Evolutionary conservation across 2,329 filamentous ascomycete species (phyloP), one percentile per base, ranked within the genome.

Genomic region (Aulographum hederae): DNA sequence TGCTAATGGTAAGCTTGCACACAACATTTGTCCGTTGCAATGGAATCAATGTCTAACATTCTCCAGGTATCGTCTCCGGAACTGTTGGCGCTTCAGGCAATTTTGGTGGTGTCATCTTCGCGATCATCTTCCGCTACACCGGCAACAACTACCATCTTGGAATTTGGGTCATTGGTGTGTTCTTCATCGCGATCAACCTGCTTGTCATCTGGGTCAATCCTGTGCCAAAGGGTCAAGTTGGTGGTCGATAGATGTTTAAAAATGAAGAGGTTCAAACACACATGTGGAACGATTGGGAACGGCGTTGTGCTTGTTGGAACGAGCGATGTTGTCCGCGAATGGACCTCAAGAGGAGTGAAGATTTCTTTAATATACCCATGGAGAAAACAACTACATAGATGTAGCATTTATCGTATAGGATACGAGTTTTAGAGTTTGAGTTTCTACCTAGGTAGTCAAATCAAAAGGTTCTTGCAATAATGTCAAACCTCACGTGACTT

Each of bases 141-240:
- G 72, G 70, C 4, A 67, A 15, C 11, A 55, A 76, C 44, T 91
- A 82, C 45, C 69, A 62, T 8, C 70, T 63, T 47, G 69, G 69
- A 0, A 69, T 91, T 39, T 89, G 79, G 79, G 75, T 91, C 36
- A 82, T 86, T 45, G 84, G 84, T 3, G 59, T 74, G 25, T 73
- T 92, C 14, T 69, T 70, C 39, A 70, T 92, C 37, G 73, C 44
- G 0, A 53, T 86, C 17, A 80, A 84, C 46, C 25, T 85, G 30
- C 56, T 60, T 4, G 64, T 86, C 31, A 54, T 53, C 18, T 78
- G 73, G 73, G 68, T 78, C 35, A 57, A 56, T 28, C 69, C 69
- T 3, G 55, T 72, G 26, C 58, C 67, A 0, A 67, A 60, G 45
- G 57, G 54, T 2, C 63, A 69, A 43, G 56, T 64, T 45, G 62